Evolutionary conservation across 2,329 filamentous ascomycete species (phyloP).

Genomic region (Cordyceps tenuipes): DNA sequence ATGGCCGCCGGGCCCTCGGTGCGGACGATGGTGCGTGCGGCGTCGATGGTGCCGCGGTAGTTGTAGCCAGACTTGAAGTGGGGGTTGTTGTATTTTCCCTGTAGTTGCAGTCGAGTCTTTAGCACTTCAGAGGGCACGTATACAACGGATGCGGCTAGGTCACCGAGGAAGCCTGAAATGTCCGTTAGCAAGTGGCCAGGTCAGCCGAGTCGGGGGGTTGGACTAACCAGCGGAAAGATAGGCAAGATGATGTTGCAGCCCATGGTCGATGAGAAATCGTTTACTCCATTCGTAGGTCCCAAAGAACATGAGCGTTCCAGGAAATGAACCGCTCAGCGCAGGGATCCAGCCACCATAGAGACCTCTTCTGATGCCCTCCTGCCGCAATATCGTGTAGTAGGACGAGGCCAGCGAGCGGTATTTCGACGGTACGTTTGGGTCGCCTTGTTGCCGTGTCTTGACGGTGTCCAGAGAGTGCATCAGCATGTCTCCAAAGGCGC

Average conservation of each 20-base stretch:
- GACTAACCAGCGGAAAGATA: constrained; percentile 73
- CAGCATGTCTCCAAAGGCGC: constrained; percentile 88
- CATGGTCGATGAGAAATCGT: constrained; percentile 74
- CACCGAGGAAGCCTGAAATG: constrained; percentile 71
- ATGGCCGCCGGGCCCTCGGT: constrained; percentile 77
- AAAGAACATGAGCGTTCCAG: constrained; percentile 91
- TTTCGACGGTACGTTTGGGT: constrained; percentile 84
- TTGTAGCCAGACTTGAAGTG: constrained; percentile 94
- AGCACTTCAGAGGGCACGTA: constrained; percentile 97
- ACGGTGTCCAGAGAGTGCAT: constrained; percentile 99
- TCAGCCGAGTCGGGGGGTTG: neutral
- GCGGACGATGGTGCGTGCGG: constrained; percentile 73
- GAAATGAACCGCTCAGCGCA: constrained; percentile 84
- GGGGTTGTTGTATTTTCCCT: constrained; percentile 92
- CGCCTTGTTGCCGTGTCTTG: constrained; percentile 95
- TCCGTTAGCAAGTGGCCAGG: neutral
- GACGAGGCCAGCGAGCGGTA: constrained; percentile 86
- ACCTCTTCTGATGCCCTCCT: constrained; percentile 79
- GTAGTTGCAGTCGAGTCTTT: constrained; percentile 92
- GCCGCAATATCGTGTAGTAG: constrained; percentile 85
- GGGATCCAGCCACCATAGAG: constrained; percentile 92
- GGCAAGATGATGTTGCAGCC: constrained; percentile 71
- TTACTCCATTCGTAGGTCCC: constrained; percentile 96
- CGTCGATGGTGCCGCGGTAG: constrained; percentile 78
- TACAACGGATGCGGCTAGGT: constrained; percentile 81